Evolutionary conservation across 2,329 filamentous ascomycete genomes (phyloP).

Genomic region (Fusarium denticulatum): DNA sequence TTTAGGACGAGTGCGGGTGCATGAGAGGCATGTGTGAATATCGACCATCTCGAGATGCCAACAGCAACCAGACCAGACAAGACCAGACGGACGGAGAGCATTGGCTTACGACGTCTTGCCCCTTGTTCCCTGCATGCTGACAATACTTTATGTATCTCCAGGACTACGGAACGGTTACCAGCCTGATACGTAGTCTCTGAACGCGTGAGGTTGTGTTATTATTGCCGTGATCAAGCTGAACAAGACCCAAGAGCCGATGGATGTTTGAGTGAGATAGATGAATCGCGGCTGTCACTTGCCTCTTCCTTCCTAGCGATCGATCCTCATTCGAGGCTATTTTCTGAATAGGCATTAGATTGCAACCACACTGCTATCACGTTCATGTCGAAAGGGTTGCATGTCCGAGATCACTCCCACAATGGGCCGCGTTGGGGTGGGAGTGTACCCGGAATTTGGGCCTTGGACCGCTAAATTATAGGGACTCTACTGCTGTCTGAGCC

Average conservation of each 20-base stretch:
- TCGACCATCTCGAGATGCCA: background rate
- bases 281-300: background rate
- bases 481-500: background rate
- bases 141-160: constrained; percentile 26
- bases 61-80: background rate
- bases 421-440: background rate
- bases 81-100: constrained; percentile 4
- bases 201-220: constrained; percentile 5
- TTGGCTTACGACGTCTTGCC: constrained; percentile 37
- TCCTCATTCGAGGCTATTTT: constrained; percentile 16
- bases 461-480: constrained; percentile 10
- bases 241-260: background rate
- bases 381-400: constrained; percentile 29
- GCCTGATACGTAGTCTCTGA: constrained; percentile 25
- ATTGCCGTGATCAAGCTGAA: constrained; percentile 11
- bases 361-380: constrained; percentile 29
- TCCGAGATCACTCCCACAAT: constrained; percentile 6
- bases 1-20: constrained; percentile 38
- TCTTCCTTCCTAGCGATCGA: constrained; percentile 5
- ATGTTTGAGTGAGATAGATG: background rate
- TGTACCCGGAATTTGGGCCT: background rate
- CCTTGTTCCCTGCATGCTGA: constrained; percentile 38
- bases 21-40: constrained; percentile 29
- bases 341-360: constrained; percentile 12
- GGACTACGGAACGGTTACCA: constrained; percentile 14